Percentiles rank a stretch among this genome's conserved stretches.
phyloP scores from a whole-genome alignment of 78 protist species.

The Cavenderia fasciculata region DNA sequence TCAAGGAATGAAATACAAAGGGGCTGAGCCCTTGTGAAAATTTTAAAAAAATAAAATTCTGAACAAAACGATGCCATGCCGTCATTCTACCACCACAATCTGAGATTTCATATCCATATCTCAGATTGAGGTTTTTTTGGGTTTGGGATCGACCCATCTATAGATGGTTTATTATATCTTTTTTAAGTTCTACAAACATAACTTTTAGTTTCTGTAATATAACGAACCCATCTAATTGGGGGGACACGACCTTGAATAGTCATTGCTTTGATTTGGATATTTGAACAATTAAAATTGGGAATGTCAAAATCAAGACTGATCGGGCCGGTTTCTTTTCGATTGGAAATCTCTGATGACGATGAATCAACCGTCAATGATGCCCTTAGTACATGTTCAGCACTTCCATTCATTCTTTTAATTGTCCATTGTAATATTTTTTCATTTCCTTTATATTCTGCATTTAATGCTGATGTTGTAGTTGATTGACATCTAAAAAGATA shows the following conservation, averaged over 20 bases:
- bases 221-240: constrained; percentile 46
- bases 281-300: constrained; percentile 80
- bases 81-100: too few species aligned
- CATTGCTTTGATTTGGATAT: constrained; percentile 71
- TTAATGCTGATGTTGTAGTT: constrained; percentile 2
- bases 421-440: constrained; percentile 40
- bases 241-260: constrained; percentile 5
- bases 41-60: too few species aligned
- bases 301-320: constrained; percentile 87
- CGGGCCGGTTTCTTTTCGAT: constrained; percentile 89
- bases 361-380: constrained; percentile 7
- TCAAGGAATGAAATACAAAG: too few species aligned
- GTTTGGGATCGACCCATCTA: too few species aligned
- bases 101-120: too few species aligned
- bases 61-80: too few species aligned
- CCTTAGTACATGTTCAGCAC: constrained; percentile 55
- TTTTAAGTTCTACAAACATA: constrained; percentile 41
- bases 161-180: not conserved
- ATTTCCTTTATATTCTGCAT: constrained; percentile 33
- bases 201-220: constrained; percentile 60
- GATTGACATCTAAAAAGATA: not conserved
- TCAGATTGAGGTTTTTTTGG: too few species aligned
- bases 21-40: too few species aligned
- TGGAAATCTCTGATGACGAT: not conserved
- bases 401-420: constrained; percentile 73